Percentiles rank a stretch among this genome's conserved stretches.
These are phyloP conservation scores for Phylloporus sp. DNA, from an alignment of 768 basidiomycete genomes.

Conservation along the genomic window DNA sequence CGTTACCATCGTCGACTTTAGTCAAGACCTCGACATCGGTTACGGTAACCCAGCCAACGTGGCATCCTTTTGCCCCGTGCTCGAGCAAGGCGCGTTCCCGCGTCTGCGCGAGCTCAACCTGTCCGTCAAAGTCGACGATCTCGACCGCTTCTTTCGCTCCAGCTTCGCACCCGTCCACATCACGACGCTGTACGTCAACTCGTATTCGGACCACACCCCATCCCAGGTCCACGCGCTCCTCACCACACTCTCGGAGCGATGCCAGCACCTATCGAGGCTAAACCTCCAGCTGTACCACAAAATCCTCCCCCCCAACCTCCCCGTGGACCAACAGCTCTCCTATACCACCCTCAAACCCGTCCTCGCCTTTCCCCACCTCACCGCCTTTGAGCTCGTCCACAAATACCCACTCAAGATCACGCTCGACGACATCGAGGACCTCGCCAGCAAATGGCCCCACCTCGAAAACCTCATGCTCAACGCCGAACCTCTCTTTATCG, in stretches of 20 bases:
- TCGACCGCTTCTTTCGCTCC: conserved; percentile 40
- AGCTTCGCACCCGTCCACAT: conserved; percentile 46
- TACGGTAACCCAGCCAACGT: conserved; percentile 43
- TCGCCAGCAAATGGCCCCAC: conserved; percentile 43
- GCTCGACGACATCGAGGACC: conserved; percentile 39
- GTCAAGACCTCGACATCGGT: conserved; percentile 45
- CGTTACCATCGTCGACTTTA: conserved; percentile 49
- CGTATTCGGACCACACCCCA: conserved; percentile 41
- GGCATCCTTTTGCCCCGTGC: conserved; percentile 37
- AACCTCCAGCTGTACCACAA: conserved; percentile 32
- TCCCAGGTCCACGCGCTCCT: conserved; percentile 40
- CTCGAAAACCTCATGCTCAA: conserved; percentile 43
- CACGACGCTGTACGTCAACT: conserved; percentile 49
- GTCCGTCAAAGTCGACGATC: conserved; percentile 41
- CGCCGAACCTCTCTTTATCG: conserved; percentile 38
- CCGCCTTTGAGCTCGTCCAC: conserved; percentile 31
- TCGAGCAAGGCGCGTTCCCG: conserved; percentile 49
- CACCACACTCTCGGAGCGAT: conserved; percentile 41
- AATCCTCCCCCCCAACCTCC: conserved; percentile 8
- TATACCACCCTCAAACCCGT: conserved; percentile 36
- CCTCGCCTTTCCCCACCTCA: conserved; percentile 28
- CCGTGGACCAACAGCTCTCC: conserved; percentile 27
- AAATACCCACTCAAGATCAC: conserved; percentile 31
- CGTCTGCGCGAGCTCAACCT: conserved; percentile 48
- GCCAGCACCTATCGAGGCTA: conserved; percentile 43